These are phyloP conservation scores for Papiliotrema laurentii DNA, from an alignment of 1,284 basidiomycete genomes.

Conservation along the genomic window DNA sequence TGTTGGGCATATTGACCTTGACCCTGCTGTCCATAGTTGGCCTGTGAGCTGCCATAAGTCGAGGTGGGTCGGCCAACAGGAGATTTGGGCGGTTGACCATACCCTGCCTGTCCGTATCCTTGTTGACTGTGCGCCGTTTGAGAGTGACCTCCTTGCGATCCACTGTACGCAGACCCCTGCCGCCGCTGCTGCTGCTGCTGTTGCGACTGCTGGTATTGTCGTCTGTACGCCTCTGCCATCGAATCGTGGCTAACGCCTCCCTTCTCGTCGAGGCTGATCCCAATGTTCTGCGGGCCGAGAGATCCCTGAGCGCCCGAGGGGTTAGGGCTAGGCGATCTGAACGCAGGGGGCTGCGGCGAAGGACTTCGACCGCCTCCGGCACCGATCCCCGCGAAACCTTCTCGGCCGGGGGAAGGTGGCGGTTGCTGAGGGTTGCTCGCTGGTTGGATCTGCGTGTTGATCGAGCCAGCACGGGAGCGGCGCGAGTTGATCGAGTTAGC, in stretches of 20 bases:
- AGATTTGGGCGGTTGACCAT: background rate
- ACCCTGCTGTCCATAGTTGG: background rate
- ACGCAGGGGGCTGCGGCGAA: slow-evolving; percentile 57
- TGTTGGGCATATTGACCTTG: background rate
- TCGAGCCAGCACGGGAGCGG: slow-evolving; percentile 44
- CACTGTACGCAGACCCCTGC: too few species aligned
- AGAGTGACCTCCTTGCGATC: too few species aligned
- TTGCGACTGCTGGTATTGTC: slow-evolving; percentile 42
- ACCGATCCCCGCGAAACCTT: slow-evolving; percentile 73
- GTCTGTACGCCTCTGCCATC: slow-evolving; percentile 59
- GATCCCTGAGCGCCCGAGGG: slow-evolving; percentile 27
- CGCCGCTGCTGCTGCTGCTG: slow-evolving; percentile 23
- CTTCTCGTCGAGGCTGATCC: slow-evolving; percentile 70
- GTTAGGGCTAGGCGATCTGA: slow-evolving; percentile 34
- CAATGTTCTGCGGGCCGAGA: slow-evolving; percentile 52
- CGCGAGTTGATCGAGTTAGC: slow-evolving; percentile 43
- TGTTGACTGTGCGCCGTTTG: background rate
- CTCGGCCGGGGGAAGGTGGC: slow-evolving; percentile 47
- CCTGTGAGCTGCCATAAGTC: background rate
- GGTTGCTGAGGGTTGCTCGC: background rate
- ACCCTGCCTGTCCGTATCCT: background rate
- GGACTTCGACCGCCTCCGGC: slow-evolving; percentile 58
- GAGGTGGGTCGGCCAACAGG: background rate
- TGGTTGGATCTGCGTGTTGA: slow-evolving; percentile 11
- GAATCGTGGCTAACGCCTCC: slow-evolving; percentile 75